Evolutionary conservation across 306 rosid species (phyloP).

Genomic region (Macrotyloma uniflorum): DNA sequence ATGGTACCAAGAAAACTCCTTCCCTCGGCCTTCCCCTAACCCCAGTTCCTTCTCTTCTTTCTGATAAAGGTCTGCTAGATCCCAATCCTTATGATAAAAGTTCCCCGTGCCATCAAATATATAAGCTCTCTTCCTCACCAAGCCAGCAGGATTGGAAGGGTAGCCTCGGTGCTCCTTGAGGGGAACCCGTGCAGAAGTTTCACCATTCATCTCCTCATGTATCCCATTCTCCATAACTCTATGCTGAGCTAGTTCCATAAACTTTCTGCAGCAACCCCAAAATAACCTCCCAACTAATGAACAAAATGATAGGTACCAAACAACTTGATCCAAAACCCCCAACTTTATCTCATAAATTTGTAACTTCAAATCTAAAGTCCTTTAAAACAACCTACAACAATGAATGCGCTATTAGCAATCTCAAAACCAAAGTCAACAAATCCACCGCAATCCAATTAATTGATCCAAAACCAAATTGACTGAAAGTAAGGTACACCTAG

Average conservation of each 20-base stretch:
- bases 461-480: constrained; percentile 29
- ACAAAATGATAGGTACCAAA: constrained; percentile 1
- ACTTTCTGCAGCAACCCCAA: constrained; percentile 34
- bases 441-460: constrained; percentile 17
- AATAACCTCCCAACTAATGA: constrained; percentile 25
- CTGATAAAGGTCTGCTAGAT: constrained; percentile 60
- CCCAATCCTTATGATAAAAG: constrained; percentile 88
- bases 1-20: constrained; percentile 96
- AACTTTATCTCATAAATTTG: constrained; percentile 29
- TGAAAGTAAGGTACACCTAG: constrained; percentile 25
- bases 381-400: constrained; percentile 12
- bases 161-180: constrained; percentile 46
- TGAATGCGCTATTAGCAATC: constrained; percentile 31
- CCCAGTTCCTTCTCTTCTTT: constrained; percentile 48
- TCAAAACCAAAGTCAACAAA: constrained; percentile 24
- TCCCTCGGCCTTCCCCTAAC: constrained; percentile 59
- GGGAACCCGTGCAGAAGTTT: constrained; percentile 45
- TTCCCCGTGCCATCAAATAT: constrained; percentile 83
- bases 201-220: constrained; percentile 60
- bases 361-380: constrained; percentile 15
- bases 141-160: constrained; percentile 48
- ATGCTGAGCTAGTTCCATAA: constrained; percentile 61
- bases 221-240: constrained; percentile 42
- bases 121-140: constrained; percentile 84
- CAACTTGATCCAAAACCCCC: constrained; percentile 34